Evolutionary conservation across 148 eudicot species (phyloP).

Genomic region (Dianthus caryophyllus): DNA sequence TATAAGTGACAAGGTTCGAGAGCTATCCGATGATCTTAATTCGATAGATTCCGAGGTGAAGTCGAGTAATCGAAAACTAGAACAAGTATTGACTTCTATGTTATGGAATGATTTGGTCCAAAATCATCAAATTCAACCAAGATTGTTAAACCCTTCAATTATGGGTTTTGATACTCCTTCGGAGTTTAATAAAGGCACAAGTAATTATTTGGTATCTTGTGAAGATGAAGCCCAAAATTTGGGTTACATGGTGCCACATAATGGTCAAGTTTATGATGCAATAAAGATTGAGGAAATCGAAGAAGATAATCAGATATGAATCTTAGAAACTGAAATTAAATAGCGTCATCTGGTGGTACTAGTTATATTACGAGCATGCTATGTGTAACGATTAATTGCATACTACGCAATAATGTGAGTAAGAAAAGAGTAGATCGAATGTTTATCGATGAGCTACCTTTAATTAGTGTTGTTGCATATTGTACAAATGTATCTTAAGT

Average conservation of each 20-base stretch:
- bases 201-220: not conserved
- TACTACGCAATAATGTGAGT: no score
- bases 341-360: no score
- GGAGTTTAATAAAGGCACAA: not conserved
- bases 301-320: not conserved
- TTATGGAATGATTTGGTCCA: conserved; percentile 2
- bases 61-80: conserved; percentile 2
- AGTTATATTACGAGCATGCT: no score
- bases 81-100: not conserved
- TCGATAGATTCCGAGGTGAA: conserved; percentile 13
- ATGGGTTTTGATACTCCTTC: not conserved
- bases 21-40: conserved; percentile 1
- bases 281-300: conserved; percentile 5
- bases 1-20: not conserved
- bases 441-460: no score
- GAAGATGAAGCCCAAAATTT: not conserved
- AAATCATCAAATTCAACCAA: not conserved
- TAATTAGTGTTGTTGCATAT: no score
- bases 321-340: no score
- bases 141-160: not conserved
- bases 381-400: no score
- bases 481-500: no score
- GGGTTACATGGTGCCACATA: not conserved
- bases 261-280: not conserved
- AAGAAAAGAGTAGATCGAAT: no score